These are phyloP conservation scores for Mycena alexandri DNA, from an alignment of 768 basidiomycete species.

Conservation along the genomic window DNA sequence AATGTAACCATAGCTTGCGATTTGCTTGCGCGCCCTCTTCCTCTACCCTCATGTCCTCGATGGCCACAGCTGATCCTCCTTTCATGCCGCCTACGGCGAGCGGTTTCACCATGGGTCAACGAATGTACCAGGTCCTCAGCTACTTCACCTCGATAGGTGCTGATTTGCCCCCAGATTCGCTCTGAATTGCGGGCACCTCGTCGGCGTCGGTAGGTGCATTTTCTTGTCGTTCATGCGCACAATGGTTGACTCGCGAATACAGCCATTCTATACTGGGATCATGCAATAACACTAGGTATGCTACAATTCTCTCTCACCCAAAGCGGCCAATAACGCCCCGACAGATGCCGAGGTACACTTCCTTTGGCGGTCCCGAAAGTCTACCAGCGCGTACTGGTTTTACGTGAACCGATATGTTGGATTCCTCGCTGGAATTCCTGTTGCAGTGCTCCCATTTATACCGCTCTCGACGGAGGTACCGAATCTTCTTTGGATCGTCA, in stretches of 20 bases:
- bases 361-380: conserved; percentile 47
- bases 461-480: conserved; percentile 8
- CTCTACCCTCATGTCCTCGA: no score
- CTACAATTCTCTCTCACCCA: background rate
- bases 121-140: background rate
- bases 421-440: conserved; percentile 20
- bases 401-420: conserved; percentile 50
- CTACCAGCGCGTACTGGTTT: conserved; percentile 42
- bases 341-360: conserved; percentile 24
- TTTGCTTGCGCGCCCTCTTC: no score
- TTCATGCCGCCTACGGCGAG: no score
- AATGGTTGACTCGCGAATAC: background rate
- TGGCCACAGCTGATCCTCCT: no score
- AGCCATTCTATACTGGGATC: conserved; percentile 28
- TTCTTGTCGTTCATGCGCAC: background rate
- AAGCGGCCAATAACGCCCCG: background rate
- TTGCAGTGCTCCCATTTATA: conserved; percentile 13
- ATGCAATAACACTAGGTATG: conserved; percentile 25
- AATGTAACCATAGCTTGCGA: no score
- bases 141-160: background rate
- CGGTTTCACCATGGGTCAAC: background rate
- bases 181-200: background rate
- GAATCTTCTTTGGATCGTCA: no score
- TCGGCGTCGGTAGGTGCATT: conserved; percentile 8
- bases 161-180: conserved; percentile 8